Percentiles rank a stretch among this genome's conserved stretches.
Conservation (phyloP, 805 yeast species). For the Kluyveromyces siamensis region DNA sequence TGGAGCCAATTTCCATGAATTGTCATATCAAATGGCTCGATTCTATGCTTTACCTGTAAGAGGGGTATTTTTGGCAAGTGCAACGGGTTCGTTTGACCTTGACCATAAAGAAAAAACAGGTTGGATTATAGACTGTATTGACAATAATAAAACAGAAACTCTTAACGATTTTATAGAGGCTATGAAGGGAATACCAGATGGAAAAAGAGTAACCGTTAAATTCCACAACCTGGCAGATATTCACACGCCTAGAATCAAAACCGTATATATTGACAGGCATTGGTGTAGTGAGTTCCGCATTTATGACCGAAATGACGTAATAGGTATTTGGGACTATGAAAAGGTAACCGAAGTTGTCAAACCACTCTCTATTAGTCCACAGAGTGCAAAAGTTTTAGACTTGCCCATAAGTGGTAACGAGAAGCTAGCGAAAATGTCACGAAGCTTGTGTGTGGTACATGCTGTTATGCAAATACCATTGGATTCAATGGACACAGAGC, state of each 20-base stretch:
- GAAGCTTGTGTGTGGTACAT: slow-evolving; percentile 65
- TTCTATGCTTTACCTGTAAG: slow-evolving; percentile 72
- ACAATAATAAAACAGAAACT: slow-evolving; percentile 65
- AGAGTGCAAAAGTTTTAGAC: slow-evolving; percentile 60
- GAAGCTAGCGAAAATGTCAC: slow-evolving; percentile 45
- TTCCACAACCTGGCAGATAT: slow-evolving; percentile 74
- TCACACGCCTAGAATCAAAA: slow-evolving; percentile 62
- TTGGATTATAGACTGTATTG: slow-evolving; percentile 73
- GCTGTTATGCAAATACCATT: slow-evolving; percentile 57
- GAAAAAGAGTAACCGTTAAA: slow-evolving; percentile 56
- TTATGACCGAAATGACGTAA: slow-evolving; percentile 51
- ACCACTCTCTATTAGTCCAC: slow-evolving; percentile 43
- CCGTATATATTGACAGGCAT: slow-evolving; percentile 71
- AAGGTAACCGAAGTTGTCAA: slow-evolving; percentile 49
- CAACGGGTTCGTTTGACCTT: slow-evolving; percentile 66
- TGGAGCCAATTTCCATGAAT: slow-evolving; percentile 79
- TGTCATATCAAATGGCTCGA: slow-evolving; percentile 85
- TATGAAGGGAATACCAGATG: slow-evolving; percentile 70
- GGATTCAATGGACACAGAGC: slow-evolving; percentile 63
- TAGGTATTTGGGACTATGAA: slow-evolving; percentile 51
- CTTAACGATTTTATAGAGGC: slow-evolving; percentile 70
- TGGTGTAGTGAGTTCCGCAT: slow-evolving; percentile 68
- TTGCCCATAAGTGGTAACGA: slow-evolving; percentile 46
- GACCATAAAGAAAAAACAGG: slow-evolving; percentile 55
- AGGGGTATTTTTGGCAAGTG: slow-evolving; percentile 75